Percentiles rank a stretch among this genome's conserved stretches.
phyloP scores from a whole-genome alignment of 495 filamentous ascomycete species.

The Pyrenula massariospora region DNA sequence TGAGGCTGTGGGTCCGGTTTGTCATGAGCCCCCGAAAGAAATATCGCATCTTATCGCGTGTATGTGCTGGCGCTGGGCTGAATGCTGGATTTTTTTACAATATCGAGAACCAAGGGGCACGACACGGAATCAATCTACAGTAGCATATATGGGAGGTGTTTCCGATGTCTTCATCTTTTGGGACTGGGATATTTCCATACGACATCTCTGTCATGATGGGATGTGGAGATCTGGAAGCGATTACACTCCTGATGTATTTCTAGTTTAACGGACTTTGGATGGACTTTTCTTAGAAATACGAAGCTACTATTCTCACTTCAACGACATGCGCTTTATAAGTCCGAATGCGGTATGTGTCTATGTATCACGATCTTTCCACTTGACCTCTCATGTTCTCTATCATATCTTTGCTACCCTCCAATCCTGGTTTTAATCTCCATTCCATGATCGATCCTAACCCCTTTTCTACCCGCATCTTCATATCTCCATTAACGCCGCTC shows the following conservation, averaged over 20 bases:
- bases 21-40: not conserved
- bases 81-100: not conserved
- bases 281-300: not conserved
- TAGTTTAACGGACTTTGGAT: not conserved
- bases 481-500: no score
- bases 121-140: not conserved
- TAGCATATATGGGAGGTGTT: not conserved
- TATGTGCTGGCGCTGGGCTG: not conserved
- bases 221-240: not conserved
- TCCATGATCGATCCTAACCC: no score
- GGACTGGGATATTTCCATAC: not conserved
- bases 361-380: no score
- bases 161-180: not conserved
- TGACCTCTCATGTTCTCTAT: no score
- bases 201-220: not conserved
- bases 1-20: not conserved
- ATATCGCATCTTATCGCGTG: not conserved
- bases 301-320: not conserved
- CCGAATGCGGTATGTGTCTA: no score
- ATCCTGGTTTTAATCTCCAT: no score
- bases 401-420: no score
- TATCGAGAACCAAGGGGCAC: not conserved
- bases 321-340: no score
- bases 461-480: no score
- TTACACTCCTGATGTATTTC: not conserved